phyloP scores from a whole-genome alignment of 2,329 filamentous ascomycete genomes.

The Alternaria infectoria region DNA sequence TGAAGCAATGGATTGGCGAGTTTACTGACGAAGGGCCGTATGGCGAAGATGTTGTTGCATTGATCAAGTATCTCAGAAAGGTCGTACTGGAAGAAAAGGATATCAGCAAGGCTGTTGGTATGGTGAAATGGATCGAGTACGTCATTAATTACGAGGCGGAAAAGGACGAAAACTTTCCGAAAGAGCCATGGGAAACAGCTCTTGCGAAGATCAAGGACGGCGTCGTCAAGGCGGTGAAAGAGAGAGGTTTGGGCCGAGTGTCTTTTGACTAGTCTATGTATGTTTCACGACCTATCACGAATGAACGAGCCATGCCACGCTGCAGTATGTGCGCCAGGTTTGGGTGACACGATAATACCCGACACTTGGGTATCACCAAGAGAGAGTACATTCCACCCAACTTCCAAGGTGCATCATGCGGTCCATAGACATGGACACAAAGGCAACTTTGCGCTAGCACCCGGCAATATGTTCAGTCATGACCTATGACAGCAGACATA shows the following conservation, averaged over 20 bases:
- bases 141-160: conserved; percentile 38
- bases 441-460: too few species aligned
- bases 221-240: background rate
- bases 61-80: conserved; percentile 73
- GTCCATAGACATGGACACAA: background rate
- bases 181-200: background rate
- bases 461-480: too few species aligned
- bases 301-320: background rate
- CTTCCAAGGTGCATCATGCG: background rate
- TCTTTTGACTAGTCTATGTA: conserved; percentile 7
- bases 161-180: background rate
- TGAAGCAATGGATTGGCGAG: conserved; percentile 76
- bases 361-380: too few species aligned
- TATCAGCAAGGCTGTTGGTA: conserved; percentile 72
- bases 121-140: conserved; percentile 69
- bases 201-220: conserved; percentile 2
- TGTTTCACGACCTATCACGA: background rate
- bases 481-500: too few species aligned
- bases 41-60: conserved; percentile 74
- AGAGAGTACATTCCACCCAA: background rate
- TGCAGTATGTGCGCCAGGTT: background rate
- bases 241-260: conserved; percentile 9
- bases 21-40: conserved; percentile 80
- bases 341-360: background rate
- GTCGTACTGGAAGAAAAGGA: conserved; percentile 80